Evolutionary conservation across 2,329 filamentous ascomycete genomes (phyloP).

Genomic region (Trichoderma koningii): DNA sequence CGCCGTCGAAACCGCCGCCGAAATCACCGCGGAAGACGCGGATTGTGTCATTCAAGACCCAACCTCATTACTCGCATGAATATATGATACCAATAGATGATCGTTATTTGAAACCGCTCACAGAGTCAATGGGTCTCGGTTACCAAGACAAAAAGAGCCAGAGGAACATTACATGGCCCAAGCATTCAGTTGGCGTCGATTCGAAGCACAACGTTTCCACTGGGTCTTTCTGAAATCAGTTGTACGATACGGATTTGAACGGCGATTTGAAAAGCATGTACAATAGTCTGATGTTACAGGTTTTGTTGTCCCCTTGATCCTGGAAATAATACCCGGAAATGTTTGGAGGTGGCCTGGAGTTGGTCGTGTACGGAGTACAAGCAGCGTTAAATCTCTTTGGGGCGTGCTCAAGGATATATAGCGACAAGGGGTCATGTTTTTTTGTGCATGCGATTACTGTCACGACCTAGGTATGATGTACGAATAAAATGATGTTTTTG

Average conservation of each 20-base stretch:
- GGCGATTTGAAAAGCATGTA: neutral
- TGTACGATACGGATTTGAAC: neutral
- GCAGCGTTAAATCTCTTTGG: neutral
- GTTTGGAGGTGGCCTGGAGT: no score
- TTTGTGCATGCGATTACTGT: neutral
- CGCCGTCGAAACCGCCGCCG: slow-evolving; percentile 33
- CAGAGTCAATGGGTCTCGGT: no score
- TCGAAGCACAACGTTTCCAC: neutral
- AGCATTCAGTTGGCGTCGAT: neutral
- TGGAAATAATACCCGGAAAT: no score
- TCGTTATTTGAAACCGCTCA: no score
- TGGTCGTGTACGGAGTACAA: neutral
- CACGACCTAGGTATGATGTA: neutral
- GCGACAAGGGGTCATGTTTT: neutral
- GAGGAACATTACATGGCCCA: neutral
- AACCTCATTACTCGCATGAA: neutral
- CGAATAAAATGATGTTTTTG: neutral
- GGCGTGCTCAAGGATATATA: neutral
- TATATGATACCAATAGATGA: slow-evolving; percentile 13
- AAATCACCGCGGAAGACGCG: slow-evolving; percentile 40
- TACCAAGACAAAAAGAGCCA: neutral
- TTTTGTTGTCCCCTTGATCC: neutral
- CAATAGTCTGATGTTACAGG: neutral
- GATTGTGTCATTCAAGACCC: neutral
- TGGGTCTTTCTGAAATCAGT: neutral